phyloP scores from a whole-genome alignment of 345 rosid genomes.

The Citrus mangshanensis region DNA sequence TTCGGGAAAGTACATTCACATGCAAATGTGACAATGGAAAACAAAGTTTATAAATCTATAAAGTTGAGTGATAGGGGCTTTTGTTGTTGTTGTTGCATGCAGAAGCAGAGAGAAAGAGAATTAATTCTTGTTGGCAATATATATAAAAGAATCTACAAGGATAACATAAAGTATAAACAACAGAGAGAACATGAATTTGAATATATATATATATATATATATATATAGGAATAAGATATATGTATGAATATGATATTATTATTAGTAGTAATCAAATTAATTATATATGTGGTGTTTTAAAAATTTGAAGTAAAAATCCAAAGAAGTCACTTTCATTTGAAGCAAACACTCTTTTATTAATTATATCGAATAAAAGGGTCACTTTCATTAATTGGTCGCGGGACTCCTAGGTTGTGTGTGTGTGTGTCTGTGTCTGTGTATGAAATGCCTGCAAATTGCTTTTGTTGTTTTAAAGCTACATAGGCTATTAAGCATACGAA shows the following conservation, averaged over 20 bases:
- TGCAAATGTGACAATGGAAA: conserved; percentile 43
- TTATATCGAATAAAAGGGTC: conserved; percentile 15
- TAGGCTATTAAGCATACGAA: conserved; percentile 3
- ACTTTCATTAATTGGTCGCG: conserved; percentile 6
- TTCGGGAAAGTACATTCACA: conserved; percentile 64
- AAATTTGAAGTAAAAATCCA: neutral
- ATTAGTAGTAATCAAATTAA: too few relatives aligned
- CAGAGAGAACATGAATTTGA: neutral
- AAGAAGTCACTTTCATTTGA: conserved; percentile 7
- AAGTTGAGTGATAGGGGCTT: conserved; percentile 23
- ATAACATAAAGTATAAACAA: neutral
- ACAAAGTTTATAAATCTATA: conserved; percentile 28
- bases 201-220: neutral
- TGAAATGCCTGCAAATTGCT: conserved; percentile 5
- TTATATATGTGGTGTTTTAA: too few relatives aligned
- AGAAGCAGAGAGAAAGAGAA: conserved; percentile 9
- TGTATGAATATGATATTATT: neutral
- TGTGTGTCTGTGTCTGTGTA: too few relatives aligned
- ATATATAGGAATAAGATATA: too few relatives aligned
- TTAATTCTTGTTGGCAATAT: neutral
- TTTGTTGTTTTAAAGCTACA: neutral
- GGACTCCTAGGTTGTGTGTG: neutral
- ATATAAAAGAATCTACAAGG: neutral
- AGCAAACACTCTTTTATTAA: too few relatives aligned
- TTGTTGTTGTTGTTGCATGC: neutral